Conservation (phyloP, 768 basidiomycete species). For the Cystobasidium tubakii region DNA sequence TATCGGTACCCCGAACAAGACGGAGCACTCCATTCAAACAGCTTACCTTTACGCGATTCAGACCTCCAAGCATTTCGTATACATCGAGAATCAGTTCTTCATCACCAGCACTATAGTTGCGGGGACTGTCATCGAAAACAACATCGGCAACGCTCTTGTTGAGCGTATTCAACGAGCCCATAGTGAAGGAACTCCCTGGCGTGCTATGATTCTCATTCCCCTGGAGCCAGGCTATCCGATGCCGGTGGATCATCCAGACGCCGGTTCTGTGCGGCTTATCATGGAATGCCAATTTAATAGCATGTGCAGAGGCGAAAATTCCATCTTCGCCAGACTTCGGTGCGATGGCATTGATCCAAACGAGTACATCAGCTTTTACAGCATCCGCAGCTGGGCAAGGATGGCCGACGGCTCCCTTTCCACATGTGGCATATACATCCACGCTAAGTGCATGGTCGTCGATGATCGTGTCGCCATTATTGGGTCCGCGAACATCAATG, state of each 20-base stretch:
- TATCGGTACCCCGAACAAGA: constrained; percentile 73
- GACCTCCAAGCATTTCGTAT: constrained; percentile 91
- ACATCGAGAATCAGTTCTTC: constrained; percentile 65
- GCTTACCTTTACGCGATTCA: constrained; percentile 92
- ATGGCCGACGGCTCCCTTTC: constrained; percentile 73
- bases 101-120: constrained; percentile 64
- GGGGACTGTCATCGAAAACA: constrained; percentile 81
- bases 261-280: constrained; percentile 88
- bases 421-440: constrained; percentile 62
- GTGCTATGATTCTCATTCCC: constrained; percentile 85
- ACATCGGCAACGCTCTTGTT: constrained; percentile 88
- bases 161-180: constrained; percentile 84
- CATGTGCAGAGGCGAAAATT: constrained; percentile 78
- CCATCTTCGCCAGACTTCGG: constrained; percentile 77
- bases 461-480: constrained; percentile 93
- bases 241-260: constrained; percentile 85
- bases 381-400: constrained; percentile 87
- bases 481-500: constrained; percentile 95
- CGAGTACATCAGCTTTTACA: constrained; percentile 84
- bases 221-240: constrained; percentile 73
- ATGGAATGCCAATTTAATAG: constrained; percentile 89
- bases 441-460: constrained; percentile 61
- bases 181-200: constrained; percentile 73
- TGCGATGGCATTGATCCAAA: constrained; percentile 87
- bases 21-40: constrained; percentile 89